Conservation (phyloP, 192 early-diverging fungal genomes). For the Rhizophagus sp. region DNA sequence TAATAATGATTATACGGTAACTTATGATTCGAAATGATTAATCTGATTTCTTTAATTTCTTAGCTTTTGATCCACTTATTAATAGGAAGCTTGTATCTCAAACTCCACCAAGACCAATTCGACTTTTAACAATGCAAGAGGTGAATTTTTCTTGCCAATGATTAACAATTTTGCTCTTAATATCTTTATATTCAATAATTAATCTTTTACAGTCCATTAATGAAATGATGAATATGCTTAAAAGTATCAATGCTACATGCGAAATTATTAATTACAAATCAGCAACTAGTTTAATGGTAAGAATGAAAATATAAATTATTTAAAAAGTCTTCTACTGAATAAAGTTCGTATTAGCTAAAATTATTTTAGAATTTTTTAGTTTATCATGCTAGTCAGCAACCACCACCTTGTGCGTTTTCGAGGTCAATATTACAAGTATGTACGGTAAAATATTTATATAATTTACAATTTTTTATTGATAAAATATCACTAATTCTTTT, state of each 20-base stretch:
- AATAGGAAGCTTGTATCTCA: constrained; percentile 64
- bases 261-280: constrained; percentile 45
- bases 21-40: background rate
- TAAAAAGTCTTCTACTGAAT: background rate
- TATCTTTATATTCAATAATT: background rate
- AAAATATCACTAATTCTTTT: background rate
- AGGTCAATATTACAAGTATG: constrained; percentile 50
- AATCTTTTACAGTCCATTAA: constrained; percentile 36
- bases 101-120: constrained; percentile 62
- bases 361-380: constrained; percentile 52
- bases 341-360: background rate
- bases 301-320: background rate
- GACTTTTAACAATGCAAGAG: constrained; percentile 46
- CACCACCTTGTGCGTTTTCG: constrained; percentile 54
- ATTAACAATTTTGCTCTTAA: background rate
- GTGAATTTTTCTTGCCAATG: constrained; percentile 26
- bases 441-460: constrained; percentile 30
- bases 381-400: constrained; percentile 44
- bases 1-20: background rate
- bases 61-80: constrained; percentile 60
- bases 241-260: constrained; percentile 40
- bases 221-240: constrained; percentile 42
- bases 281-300: constrained; percentile 48
- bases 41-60: background rate
- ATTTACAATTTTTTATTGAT: background rate